Conservation (phyloP, 345 rosid species). For the Lepidium aucheri region DNA sequence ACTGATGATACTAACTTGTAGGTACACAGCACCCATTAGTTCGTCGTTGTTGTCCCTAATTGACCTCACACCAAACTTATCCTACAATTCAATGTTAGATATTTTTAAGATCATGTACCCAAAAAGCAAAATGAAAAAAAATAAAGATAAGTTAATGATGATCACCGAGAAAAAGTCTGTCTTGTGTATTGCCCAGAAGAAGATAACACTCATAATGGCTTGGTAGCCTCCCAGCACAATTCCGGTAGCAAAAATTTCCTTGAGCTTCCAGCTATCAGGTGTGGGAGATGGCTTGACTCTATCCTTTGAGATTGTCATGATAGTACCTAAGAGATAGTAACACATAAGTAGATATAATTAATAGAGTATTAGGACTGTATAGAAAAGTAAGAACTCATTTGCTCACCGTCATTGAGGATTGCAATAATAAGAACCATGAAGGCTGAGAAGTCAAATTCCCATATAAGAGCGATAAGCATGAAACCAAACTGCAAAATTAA, state of each 20-base stretch:
- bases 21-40: conserved; percentile 43
- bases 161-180: conserved; percentile 46
- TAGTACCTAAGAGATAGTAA: conserved; percentile 49
- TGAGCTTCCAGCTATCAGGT: conserved; percentile 94
- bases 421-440: conserved; percentile 97
- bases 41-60: conserved; percentile 30
- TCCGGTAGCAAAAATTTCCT: conserved; percentile 90
- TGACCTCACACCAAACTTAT: conserved; percentile 44
- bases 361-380: neutral
- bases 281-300: conserved; percentile 94
- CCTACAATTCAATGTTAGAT: conserved; percentile 34
- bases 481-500: conserved; percentile 31
- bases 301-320: conserved; percentile 94
- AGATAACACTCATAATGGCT: conserved; percentile 81
- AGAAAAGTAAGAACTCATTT: neutral
- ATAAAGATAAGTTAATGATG: neutral
- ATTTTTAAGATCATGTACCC: neutral
- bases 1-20: conserved; percentile 50
- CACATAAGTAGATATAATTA: neutral
- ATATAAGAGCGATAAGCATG: conserved; percentile 38
- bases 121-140: neutral
- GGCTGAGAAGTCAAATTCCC: conserved; percentile 46
- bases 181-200: conserved; percentile 70
- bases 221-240: conserved; percentile 72
- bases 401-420: conserved; percentile 85